Percentiles rank a stretch among this genome's conserved stretches.
Conservation (phyloP, 306 rosid species). For the Benincasa hispida region DNA sequence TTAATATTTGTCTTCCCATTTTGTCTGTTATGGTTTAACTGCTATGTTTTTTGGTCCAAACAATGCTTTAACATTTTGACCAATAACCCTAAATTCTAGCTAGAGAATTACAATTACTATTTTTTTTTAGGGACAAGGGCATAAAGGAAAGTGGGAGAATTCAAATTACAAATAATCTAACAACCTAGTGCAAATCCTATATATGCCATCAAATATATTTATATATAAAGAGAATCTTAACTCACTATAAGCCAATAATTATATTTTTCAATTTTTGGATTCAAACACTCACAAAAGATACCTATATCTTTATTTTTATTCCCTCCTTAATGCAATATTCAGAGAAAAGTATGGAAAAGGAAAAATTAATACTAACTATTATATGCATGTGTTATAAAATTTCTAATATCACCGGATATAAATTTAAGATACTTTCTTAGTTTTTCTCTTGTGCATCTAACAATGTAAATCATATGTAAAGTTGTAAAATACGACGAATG, state of each 20-base stretch:
- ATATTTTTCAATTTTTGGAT: background rate
- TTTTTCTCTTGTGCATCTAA: too few relatives aligned
- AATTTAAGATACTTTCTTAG: background rate
- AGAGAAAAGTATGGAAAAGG: background rate
- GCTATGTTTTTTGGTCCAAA: conserved; percentile 4
- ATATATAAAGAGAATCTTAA: background rate
- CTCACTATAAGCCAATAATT: background rate
- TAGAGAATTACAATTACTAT: too few relatives aligned
- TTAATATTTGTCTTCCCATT: background rate
- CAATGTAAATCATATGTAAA: too few relatives aligned
- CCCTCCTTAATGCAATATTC: background rate
- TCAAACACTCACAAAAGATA: background rate
- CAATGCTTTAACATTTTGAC: background rate
- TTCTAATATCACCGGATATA: too few relatives aligned
- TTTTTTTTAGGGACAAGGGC: background rate
- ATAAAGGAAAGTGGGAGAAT: background rate
- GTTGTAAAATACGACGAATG: too few relatives aligned
- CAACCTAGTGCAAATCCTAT: background rate
- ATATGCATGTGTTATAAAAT: too few relatives aligned
- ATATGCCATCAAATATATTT: background rate
- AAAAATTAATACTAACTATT: too few relatives aligned
- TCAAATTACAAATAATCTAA: background rate
- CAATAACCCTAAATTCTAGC: background rate
- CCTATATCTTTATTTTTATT: background rate
- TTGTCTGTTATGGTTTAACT: background rate